Evolutionary conservation across 2,329 filamentous ascomycete species (phyloP), one percentile per base, ranked within the genome.

Genomic region (Teratosphaeria pseudoeucalypti): DNA sequence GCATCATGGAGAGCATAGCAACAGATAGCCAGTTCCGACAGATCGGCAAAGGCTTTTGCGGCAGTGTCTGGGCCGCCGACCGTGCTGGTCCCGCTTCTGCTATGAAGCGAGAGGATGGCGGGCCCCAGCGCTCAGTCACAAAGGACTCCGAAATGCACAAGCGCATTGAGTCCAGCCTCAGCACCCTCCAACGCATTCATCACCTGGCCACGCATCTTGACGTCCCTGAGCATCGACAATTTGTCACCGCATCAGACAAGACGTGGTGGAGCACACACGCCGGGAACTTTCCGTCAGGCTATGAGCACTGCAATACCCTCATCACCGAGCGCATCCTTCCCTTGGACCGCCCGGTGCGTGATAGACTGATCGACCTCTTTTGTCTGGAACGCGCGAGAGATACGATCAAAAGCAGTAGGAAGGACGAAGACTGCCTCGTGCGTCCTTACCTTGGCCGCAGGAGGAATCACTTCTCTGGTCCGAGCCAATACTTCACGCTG

Each of bases 401-500:
- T 11, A 54, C n/a, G 9, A 58, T 62, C 16, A 58, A 57, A 34
- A n/a, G 12, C 6, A 64, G 57, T 26, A 47, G 32, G 10, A 29
- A 52, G 23, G 56, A 63, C 27, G 55, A 58, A 19, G 62, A 79
- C 59, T 83, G 80, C 55, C 68, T 84, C 0, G 67, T 81, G 11
- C 75, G 81, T 1, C 73, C 75, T 0, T 83, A 82, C 55, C 67
- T 83, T 0, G 80, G 80, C 6, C 37, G 37, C 7, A 72, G 74
- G 26, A 62, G 67, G 37, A 63, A 69, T 7, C 29, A 43, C 43
- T 58, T 57, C 9, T n/a, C 12, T 10, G 34, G 29, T 1, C 56
- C 59, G n/a, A 56, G 47, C 11, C n/a, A 59, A 16, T 71, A 69
- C 56, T 78, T 78, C 61, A 76, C 69, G 19, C 67, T 84, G 0